Base-by-base conservation (phyloP, 2,329 filamentous ascomycete genomes). In the Trichoderma brevicompactum region DNA sequence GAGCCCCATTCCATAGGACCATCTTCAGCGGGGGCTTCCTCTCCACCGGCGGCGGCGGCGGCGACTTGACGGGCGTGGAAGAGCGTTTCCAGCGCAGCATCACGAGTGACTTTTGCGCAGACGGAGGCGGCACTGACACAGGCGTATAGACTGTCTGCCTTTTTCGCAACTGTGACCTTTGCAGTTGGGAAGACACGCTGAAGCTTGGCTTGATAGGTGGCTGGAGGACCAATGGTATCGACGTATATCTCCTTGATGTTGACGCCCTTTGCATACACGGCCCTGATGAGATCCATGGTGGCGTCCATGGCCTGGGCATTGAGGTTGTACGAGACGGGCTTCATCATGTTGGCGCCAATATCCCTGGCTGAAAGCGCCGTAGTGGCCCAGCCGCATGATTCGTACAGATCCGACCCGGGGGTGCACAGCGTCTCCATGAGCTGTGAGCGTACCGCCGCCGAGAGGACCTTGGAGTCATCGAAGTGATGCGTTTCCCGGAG, bases 291-390 rank as follows among this genome's bases (percentile, higher is more conserved):
- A 44, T 86, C 86, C 28, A 96, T 87, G 0, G 94, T 98, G 4
- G 94, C 92, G 77, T 97, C 94, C 87, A 95, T 90, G 17, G 94
- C 94, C 78, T 99, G 95, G 5, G 93, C 92, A 75, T 99, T 99
- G 69, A 99, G 86, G 76, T 99, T 99, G 80, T 97, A 96, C 3
- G 81, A 75, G 8, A 81, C 80, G 2, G 88, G 85, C 9, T 85
- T 83, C 72, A 95, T 82, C 92, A 96, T 96, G 72, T 87, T 86
- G 7, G 92, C 85, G 46, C 84, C 86, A 72, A 97, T 96, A 79
- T 94, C 91, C 50, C 89, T 86, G 8, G 95, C 93, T 0, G 92
- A 96, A 69, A 98, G 87, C 17, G 90, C 83, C 23, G 89, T 85
- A 7, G 91, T 88, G 5, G 94, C 94, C 91, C 92, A 98, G 34